phyloP scores from a whole-genome alignment of 495 filamentous ascomycete genomes.

The Tuber microsphaerosporum region DNA sequence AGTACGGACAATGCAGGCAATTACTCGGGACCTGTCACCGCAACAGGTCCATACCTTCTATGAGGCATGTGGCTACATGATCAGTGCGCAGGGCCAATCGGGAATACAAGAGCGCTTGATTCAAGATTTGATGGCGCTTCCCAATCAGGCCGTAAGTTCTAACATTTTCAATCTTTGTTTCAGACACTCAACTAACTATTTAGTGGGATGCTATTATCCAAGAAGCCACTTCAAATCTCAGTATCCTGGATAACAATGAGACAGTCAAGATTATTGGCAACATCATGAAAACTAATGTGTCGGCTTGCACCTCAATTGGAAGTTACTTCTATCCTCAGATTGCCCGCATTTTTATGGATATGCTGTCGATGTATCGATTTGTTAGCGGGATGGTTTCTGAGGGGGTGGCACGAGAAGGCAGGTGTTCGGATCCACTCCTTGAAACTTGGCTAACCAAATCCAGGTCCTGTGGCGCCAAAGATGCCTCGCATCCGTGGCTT shows the following conservation, averaged over 20 bases:
- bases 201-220: constrained; percentile 88
- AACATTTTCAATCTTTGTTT: neutral
- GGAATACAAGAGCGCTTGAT: constrained; percentile 83
- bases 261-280: constrained; percentile 98
- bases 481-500: constrained; percentile 92
- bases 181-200: constrained; percentile 24
- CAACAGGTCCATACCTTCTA: constrained; percentile 99
- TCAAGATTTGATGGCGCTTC: constrained; percentile 82
- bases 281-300: constrained; percentile 99
- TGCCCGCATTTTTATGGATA: constrained; percentile 93
- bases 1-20: constrained; percentile 86
- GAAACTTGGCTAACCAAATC: constrained; percentile 24
- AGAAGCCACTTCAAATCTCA: constrained; percentile 70
- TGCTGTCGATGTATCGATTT: constrained; percentile 97
- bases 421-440: constrained; percentile 27
- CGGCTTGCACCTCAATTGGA: constrained; percentile 90
- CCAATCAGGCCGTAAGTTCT: constrained; percentile 64
- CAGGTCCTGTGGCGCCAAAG: constrained; percentile 89
- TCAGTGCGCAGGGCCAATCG: constrained; percentile 91
- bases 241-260: constrained; percentile 77
- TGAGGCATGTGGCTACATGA: constrained; percentile 98
- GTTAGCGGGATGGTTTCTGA: constrained; percentile 94
- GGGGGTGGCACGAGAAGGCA: constrained; percentile 78
- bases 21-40: constrained; percentile 86
- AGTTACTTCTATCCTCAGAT: constrained; percentile 99